Evolutionary conservation across 2,329 filamentous ascomycete genomes (phyloP).

Genomic region (Cercospora citrullina): DNA sequence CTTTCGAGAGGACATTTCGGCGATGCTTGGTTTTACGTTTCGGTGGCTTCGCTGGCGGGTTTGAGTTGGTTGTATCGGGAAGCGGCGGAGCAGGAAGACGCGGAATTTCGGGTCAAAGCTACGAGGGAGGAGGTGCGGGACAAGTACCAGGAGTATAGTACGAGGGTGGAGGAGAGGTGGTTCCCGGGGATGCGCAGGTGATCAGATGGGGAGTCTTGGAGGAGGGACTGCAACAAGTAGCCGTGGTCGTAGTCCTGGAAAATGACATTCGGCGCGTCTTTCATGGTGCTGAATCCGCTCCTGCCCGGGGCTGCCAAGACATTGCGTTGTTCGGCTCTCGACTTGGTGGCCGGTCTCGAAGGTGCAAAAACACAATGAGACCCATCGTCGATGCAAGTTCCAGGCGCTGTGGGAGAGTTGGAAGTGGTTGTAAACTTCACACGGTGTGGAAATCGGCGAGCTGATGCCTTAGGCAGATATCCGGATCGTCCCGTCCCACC

Average conservation of each 20-base stretch:
- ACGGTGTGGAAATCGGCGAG: not conserved
- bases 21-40: not conserved
- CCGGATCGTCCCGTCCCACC: not conserved
- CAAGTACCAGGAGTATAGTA: not conserved
- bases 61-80: not conserved
- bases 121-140: not conserved
- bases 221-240: not conserved
- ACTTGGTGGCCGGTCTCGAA: not conserved
- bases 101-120: not conserved
- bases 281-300: not conserved
- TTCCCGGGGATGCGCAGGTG: not conserved
- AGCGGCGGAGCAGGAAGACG: not conserved
- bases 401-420: too few species aligned
- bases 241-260: not conserved
- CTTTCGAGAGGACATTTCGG: not conserved
- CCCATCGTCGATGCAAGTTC: not conserved
- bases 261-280: not conserved
- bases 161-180: not conserved
- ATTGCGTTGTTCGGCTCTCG: not conserved
- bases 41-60: not conserved
- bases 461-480: not conserved
- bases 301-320: not conserved
- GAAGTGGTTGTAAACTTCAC: too few species aligned
- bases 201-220: not conserved
- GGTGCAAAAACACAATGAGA: rapidly evolving